phyloP scores from a whole-genome alignment of 768 basidiomycete species.

The Neoboletus subvelutipes region DNA sequence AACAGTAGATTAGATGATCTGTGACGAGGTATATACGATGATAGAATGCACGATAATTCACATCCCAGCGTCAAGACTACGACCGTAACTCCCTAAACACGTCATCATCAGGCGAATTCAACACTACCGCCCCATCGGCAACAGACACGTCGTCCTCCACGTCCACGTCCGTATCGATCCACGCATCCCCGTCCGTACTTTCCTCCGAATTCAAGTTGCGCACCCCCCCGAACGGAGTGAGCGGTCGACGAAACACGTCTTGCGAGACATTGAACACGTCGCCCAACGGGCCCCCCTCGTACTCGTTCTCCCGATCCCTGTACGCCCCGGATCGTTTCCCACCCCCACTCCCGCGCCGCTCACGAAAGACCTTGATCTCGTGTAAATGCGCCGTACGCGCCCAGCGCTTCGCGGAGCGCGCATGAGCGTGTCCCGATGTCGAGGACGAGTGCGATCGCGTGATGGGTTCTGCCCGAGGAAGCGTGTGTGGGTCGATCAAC shows the following conservation, averaged over 20 bases:
- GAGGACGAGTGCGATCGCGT: slow-evolving; percentile 26
- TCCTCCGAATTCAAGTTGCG: slow-evolving; percentile 14
- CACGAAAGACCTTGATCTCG: slow-evolving; percentile 43
- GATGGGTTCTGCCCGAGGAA: slow-evolving; percentile 20
- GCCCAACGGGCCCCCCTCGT: neutral
- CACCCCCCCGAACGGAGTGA: slow-evolving; percentile 9
- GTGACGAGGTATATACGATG: neutral
- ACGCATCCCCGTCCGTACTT: slow-evolving; percentile 27
- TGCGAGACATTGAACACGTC: slow-evolving; percentile 19
- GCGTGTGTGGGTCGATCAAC: slow-evolving; percentile 25
- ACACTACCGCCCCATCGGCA: slow-evolving; percentile 13
- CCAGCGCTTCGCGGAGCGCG: slow-evolving; percentile 51
- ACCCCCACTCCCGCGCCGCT: slow-evolving; percentile 10
- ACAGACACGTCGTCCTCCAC: slow-evolving; percentile 25
- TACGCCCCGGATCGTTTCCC: slow-evolving; percentile 5
- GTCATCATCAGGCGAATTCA: slow-evolving; percentile 7
- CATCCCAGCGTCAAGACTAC: neutral
- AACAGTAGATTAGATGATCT: neutral
- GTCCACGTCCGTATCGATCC: slow-evolving; percentile 43
- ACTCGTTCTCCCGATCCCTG: slow-evolving; percentile 15
- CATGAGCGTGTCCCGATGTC: slow-evolving; percentile 9
- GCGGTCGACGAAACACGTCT: slow-evolving; percentile 4
- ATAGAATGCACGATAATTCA: neutral
- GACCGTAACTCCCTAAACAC: slow-evolving; percentile 11
- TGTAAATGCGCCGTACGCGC: slow-evolving; percentile 70